Conservation (phyloP, 148 eudicot species). For the Agrostemma githago region DNA sequence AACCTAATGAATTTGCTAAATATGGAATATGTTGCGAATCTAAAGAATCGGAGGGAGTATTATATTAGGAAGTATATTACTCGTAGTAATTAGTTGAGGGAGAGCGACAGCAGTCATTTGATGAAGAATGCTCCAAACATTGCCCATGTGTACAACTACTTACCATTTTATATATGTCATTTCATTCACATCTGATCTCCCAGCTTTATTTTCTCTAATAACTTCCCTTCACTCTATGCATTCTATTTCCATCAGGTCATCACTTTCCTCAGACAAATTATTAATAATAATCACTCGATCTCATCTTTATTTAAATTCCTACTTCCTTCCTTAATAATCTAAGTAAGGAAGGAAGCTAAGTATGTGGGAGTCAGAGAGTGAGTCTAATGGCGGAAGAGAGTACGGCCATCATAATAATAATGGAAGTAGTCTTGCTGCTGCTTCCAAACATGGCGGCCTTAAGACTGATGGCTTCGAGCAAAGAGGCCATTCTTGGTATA, state of each 20-base stretch:
- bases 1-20: too few relatives aligned
- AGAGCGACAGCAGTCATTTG: constrained; percentile 30
- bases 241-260: constrained; percentile 9
- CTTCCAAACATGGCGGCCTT: constrained; percentile 70
- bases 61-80: too few relatives aligned
- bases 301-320: too few relatives aligned
- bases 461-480: constrained; percentile 87
- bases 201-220: constrained; percentile 13
- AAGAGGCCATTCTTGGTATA: constrained; percentile 92
- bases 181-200: constrained; percentile 27
- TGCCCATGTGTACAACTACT: constrained; percentile 45
- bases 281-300: not conserved
- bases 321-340: too few relatives aligned
- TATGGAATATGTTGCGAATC: too few relatives aligned
- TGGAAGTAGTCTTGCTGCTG: constrained; percentile 52
- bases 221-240: not conserved
- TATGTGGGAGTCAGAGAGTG: constrained; percentile 78
- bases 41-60: too few relatives aligned
- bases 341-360: too few relatives aligned
- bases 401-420: constrained; percentile 28
- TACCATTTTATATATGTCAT: constrained; percentile 17
- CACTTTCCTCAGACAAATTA: constrained; percentile 7
- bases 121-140: constrained; percentile 44
- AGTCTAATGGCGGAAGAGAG: constrained; percentile 57
- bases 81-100: constrained; percentile 3